A percentile compares a stretch with the other conserved stretches of the same genome.
phyloP scores from a whole-genome alignment of 495 filamentous ascomycete genomes.

The Cudoniella acicularis region DNA sequence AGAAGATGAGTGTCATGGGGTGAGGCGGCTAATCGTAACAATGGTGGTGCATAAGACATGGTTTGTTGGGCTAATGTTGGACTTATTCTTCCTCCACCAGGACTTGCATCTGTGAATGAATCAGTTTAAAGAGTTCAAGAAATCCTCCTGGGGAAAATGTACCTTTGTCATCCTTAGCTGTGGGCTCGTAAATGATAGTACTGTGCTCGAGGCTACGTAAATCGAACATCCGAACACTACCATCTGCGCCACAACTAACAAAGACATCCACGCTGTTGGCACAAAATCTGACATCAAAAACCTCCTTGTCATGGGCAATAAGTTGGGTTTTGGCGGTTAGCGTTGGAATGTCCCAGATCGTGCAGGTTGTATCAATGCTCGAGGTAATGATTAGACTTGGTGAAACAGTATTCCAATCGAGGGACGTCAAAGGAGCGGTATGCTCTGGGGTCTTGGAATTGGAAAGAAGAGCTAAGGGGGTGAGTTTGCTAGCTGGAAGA shows the following conservation, averaged over 20 bases:
- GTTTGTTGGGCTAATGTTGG: conserved; percentile 68
- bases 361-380: conserved; percentile 98
- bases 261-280: conserved; percentile 96
- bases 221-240: conserved; percentile 98
- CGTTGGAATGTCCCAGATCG: conserved; percentile 99
- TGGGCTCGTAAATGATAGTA: conserved; percentile 98
- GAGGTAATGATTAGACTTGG: conserved; percentile 97
- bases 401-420: conserved; percentile 97
- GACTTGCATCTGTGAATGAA: conserved; percentile 20
- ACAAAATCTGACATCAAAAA: conserved; percentile 97
- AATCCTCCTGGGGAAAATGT: too few relatives aligned
- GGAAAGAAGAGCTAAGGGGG: conserved; percentile 86
- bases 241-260: conserved; percentile 95
- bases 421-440: conserved; percentile 89
- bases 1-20: conserved; percentile 94
- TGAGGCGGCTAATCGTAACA: conserved; percentile 86
- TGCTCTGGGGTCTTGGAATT: conserved; percentile 99
- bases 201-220: conserved; percentile 94
- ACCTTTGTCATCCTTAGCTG: conserved; percentile 84
- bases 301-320: conserved; percentile 98
- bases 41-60: conserved; percentile 74
- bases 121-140: too few relatives aligned
- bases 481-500: conserved; percentile 74
- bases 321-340: conserved; percentile 97
- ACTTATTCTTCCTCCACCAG: conserved; percentile 45